Evolutionary conservation across 2,329 filamentous ascomycete species (phyloP).

Genomic region (Beauveria medogensis): DNA sequence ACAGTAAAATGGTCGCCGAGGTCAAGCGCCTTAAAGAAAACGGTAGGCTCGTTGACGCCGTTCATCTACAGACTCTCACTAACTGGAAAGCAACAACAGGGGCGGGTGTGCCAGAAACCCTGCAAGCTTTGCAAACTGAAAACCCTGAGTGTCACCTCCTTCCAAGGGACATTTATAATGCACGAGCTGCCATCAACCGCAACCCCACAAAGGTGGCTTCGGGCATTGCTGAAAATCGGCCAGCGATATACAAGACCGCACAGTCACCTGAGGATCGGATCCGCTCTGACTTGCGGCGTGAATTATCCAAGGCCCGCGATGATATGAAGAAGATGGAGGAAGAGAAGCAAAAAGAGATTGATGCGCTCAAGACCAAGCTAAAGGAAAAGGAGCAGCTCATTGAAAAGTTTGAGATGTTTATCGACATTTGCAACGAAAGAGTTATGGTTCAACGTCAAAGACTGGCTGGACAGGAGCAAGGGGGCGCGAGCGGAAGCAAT

Average conservation of each 20-base stretch:
- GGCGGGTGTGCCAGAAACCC: conserved; percentile 56
- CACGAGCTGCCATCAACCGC: conserved; percentile 57
- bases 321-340: conserved; percentile 48
- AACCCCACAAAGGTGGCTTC: conserved; percentile 55
- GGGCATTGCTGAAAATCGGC: conserved; percentile 51
- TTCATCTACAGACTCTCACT: conserved; percentile 16
- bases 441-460: conserved; percentile 56
- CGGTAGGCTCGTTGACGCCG: conserved; percentile 37
- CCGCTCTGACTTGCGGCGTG: conserved; percentile 50
- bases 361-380: conserved; percentile 49
- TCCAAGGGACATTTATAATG: conserved; percentile 60
- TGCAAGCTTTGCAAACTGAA: conserved; percentile 56
- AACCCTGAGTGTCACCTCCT: conserved; percentile 56
- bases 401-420: conserved; percentile 59
- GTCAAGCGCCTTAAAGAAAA: conserved; percentile 59
- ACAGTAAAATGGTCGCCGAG: conserved; percentile 59
- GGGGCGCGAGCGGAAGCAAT: neutral
- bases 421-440: conserved; percentile 60
- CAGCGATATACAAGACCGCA: conserved; percentile 58
- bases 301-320: conserved; percentile 50
- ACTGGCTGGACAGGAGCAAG: conserved; percentile 27
- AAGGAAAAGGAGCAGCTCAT: conserved; percentile 56
- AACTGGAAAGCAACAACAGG: conserved; percentile 37
- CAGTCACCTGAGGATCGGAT: conserved; percentile 57
- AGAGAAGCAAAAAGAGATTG: conserved; percentile 50